A percentile compares a stretch with the other conserved stretches of the same genome.
Evolutionary conservation across 768 basidiomycete species (phyloP).

Genomic region (Podaxis mareebaensis): DNA sequence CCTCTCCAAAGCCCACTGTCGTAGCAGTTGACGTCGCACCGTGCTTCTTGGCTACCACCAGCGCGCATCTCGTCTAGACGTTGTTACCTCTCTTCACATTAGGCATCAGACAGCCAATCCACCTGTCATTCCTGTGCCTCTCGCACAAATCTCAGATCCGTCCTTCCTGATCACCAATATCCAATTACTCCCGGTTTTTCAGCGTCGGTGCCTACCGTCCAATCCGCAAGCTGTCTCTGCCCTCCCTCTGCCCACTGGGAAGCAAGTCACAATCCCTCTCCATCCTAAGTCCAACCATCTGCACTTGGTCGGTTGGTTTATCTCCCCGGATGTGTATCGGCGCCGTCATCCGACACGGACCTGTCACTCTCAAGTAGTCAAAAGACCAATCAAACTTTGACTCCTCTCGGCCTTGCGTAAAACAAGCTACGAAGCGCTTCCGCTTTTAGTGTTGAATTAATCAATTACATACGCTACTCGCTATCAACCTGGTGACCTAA

Average conservation of each 20-base stretch:
- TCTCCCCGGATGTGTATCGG: neutral
- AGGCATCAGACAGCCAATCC: conserved; percentile 1
- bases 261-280: neutral
- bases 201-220: neutral
- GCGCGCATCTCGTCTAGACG: conserved; percentile 10
- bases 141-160: conserved; percentile 5
- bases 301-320: neutral
- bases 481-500: neutral
- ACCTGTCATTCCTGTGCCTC: conserved; percentile 7
- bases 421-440: conserved; percentile 9
- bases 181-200: conserved; percentile 5
- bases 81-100: neutral
- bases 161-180: neutral
- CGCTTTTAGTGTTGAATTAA: conserved; percentile 8
- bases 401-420: neutral
- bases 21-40: neutral
- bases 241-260: neutral
- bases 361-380: conserved; percentile 8
- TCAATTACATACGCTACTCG: conserved; percentile 8
- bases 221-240: neutral
- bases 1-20: neutral
- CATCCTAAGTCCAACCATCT: neutral
- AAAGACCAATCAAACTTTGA: conserved; percentile 12
- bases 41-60: conserved; percentile 4
- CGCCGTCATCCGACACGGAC: conserved; percentile 9